A percentile compares a stretch with the other conserved stretches of the same genome.
Conservation (phyloP, 139 green algal genomes). For the Coelastrella sp. region DNA sequence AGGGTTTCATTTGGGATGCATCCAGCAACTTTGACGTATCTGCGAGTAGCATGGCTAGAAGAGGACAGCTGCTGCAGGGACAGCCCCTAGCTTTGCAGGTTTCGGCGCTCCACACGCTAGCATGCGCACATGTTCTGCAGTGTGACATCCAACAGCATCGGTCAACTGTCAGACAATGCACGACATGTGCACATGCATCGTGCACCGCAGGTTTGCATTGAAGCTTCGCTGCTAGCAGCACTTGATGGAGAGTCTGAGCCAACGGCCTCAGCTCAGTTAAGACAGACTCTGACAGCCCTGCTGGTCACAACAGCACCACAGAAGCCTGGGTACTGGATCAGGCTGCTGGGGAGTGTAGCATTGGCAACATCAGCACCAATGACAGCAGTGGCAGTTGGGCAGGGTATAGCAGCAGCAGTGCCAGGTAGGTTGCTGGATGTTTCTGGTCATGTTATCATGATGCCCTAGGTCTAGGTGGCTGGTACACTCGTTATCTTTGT, state of each 20-base stretch:
- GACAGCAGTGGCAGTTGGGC: background rate
- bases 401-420: background rate
- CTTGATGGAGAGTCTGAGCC: conserved; percentile 83
- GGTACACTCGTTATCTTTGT: no score
- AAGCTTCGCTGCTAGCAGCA: conserved; percentile 83
- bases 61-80: background rate
- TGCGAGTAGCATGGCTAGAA: no score
- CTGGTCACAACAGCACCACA: conserved; percentile 57
- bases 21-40: no score
- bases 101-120: no score
- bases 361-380: conserved; percentile 55
- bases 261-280: conserved; percentile 65
- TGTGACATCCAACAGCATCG: no score
- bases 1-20: no score
- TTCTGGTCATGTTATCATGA: no score
- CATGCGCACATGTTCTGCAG: no score
- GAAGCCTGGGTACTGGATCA: conserved; percentile 74
- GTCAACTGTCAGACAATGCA: no score
- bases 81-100: no score
- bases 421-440: background rate
- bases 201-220: conserved; percentile 61
- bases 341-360: conserved; percentile 68
- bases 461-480: no score
- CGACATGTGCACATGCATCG: no score
- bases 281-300: conserved; percentile 70